Base-by-base conservation (phyloP, 352 stramenopile species). In the Pythium sp. region DNA sequence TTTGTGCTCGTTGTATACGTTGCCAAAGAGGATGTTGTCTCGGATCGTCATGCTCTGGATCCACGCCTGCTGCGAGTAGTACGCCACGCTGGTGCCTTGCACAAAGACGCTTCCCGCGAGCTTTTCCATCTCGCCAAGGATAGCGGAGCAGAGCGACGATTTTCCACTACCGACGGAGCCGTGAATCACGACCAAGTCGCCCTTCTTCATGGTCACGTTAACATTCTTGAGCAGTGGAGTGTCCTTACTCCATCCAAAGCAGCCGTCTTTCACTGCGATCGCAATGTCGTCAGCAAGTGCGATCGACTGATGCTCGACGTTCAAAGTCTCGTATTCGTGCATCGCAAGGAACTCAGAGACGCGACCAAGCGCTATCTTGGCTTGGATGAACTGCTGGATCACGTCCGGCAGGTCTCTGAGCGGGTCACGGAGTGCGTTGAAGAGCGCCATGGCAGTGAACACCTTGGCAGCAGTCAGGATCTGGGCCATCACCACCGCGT, bases 401-500 rank as follows among this genome's bases (percentile, higher is more conserved):
- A 51, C 18, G 6, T 5, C 11, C 5, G 43, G 43, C 43, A 51
- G 8, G 15, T n/a, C 7, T 1, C 43, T 18, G 15, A 51, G 43
- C 15, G 43, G 43, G 7, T 51, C 43, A 0, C 18, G 43, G 5
- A 51, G 15, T 6, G 18, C 43, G 43, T 22, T n/a, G 43, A 51
- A 51, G 15, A 51, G 43, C 18, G 43, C 43, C 5, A 51, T n/a
- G 18, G 43, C 43, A n/a, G 43, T 51, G 18, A 51, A 51, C 43
- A 51, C 43, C 43, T 51, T 51, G 43, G 43, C 43, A 7, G 77
- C 72, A 0, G 73, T 81, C 1, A 87, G 66, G 26, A 64, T 58
- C 11, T 74, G 30, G 11, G 62, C 46, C n/a, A 87, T 36, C n/a
- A 79, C 70, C 6, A 82, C 58, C 5, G 73, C 56, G 58, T 79